Evolutionary conservation across 73 alveolate species (phyloP).

Genomic region (Tetrahymena malaccensis): DNA sequence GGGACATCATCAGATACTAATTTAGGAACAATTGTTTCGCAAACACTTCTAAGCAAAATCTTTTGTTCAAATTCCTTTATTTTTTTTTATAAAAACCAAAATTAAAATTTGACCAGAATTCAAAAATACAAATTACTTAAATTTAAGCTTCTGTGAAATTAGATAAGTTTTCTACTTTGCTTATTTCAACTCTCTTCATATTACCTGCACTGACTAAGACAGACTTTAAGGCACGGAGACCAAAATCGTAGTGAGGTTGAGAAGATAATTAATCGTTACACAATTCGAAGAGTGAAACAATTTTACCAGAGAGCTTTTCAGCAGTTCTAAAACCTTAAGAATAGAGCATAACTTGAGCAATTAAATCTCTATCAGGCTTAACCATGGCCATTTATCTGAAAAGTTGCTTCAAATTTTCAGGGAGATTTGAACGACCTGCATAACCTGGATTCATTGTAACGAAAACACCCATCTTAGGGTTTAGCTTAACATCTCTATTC

Average conservation of each 20-base stretch:
- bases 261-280: slow-evolving; percentile 88
- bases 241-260: slow-evolving; percentile 99
- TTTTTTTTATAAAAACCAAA: not conserved
- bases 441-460: slow-evolving; percentile 99
- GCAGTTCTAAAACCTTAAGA: slow-evolving; percentile 99
- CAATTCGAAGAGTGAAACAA: slow-evolving; percentile 92
- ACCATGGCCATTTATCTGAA: slow-evolving; percentile 99
- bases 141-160: slow-evolving; percentile 13
- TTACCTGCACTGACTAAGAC: slow-evolving; percentile 95
- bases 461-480: slow-evolving; percentile 96
- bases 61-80: slow-evolving; percentile 93
- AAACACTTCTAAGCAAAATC: slow-evolving; percentile 90
- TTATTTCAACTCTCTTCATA: slow-evolving; percentile 90
- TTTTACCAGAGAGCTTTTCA: slow-evolving; percentile 89
- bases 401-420: slow-evolving; percentile 97
- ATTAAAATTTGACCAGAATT: not conserved
- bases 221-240: slow-evolving; percentile 97
- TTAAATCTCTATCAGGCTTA: slow-evolving; percentile 96
- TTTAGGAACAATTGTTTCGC: slow-evolving; percentile 99
- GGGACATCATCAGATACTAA: slow-evolving; percentile 98
- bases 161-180: slow-evolving; percentile 62
- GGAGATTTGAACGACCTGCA: slow-evolving; percentile 99
- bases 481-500: slow-evolving; percentile 94
- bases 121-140: not conserved
- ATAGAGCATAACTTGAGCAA: slow-evolving; percentile 96